These are phyloP conservation scores for Scalesia atractyloides DNA, from an alignment of 129 eudicot genomes.

Conservation along the genomic window DNA sequence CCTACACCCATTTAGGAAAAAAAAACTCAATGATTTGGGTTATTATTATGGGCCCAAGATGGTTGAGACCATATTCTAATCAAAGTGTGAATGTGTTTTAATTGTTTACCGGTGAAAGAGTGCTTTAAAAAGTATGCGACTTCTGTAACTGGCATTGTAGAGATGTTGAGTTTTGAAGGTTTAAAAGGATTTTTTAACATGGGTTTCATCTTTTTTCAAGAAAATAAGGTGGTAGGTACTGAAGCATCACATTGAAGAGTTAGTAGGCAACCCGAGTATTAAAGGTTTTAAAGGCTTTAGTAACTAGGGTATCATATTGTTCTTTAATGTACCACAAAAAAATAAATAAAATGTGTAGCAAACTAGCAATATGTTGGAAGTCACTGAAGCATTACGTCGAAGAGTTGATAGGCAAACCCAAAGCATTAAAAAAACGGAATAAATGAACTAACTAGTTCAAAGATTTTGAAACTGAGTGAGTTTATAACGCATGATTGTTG, in stretches of 20 bases:
- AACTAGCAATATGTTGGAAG: too few species aligned
- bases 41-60: constrained; percentile 34
- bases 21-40: constrained; percentile 9
- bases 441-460: neutral
- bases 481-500: too few species aligned
- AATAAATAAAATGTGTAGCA: too few species aligned
- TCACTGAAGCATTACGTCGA: neutral
- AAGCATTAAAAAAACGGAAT: neutral
- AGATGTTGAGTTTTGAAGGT: too few species aligned
- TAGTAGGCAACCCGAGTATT: neutral
- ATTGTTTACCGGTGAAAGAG: constrained; percentile 24
- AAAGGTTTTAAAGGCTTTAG: constrained; percentile 28
- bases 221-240: too few species aligned
- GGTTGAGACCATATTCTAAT: constrained; percentile 30
- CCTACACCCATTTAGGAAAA: too few species aligned
- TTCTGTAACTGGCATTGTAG: constrained; percentile 21
- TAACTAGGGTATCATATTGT: constrained; percentile 14
- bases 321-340: too few species aligned
- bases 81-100: constrained; percentile 31
- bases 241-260: too few species aligned
- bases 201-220: too few species aligned
- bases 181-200: too few species aligned
- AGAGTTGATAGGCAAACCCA: neutral
- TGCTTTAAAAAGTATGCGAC: constrained; percentile 20
- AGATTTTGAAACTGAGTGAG: too few species aligned